phyloP scores from a whole-genome alignment of 176 grass and related monocot genomes.

The Otatea glauca region DNA sequence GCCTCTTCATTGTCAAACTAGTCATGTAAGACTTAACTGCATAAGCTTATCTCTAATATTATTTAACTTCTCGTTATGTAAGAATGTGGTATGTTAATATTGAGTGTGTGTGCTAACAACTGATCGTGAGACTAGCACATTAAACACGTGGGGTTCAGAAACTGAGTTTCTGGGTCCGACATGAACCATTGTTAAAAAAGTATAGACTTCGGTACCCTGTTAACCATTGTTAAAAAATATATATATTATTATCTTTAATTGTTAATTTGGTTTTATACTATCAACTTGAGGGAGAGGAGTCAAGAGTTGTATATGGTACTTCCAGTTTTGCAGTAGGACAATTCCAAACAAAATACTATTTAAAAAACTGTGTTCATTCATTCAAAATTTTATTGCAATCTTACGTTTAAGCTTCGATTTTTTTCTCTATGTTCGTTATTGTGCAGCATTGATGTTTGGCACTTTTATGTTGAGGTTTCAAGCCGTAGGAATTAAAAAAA shows the following conservation, averaged over 20 bases:
- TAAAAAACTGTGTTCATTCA: neutral
- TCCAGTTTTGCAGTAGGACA: neutral
- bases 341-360: neutral
- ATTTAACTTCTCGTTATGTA: too few species aligned
- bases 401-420: neutral
- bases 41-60: too few species aligned
- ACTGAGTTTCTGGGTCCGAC: too few species aligned
- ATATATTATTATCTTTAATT: too few species aligned
- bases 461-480: neutral
- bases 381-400: neutral
- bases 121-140: too few species aligned
- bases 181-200: neutral
- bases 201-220: too few species aligned
- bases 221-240: too few species aligned
- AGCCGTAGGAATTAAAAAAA: neutral
- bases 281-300: neutral
- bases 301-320: neutral
- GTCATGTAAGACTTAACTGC: too few species aligned
- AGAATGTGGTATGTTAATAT: too few species aligned
- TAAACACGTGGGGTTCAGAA: too few species aligned
- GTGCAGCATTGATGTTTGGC: neutral
- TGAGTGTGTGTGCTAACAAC: too few species aligned
- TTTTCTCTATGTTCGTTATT: neutral
- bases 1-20: too few species aligned
- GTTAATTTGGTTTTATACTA: neutral